Conservation (phyloP, 441 rosid species). For the Croton laevigatus region DNA sequence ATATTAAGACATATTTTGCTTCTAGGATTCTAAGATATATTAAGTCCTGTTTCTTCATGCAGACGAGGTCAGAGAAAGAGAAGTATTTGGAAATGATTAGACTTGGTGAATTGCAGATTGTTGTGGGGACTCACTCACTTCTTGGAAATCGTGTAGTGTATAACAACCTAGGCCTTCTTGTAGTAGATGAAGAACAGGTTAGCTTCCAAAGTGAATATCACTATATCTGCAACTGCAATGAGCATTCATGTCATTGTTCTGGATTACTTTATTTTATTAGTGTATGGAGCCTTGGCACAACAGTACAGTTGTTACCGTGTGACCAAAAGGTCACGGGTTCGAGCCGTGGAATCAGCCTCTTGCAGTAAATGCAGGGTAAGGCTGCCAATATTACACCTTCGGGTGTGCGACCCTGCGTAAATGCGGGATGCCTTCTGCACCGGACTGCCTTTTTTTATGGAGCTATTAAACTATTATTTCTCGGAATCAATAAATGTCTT, state of each 20-base stretch:
- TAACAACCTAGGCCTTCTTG: slow-evolving; percentile 92
- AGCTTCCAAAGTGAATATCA: slow-evolving; percentile 21
- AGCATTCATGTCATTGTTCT: slow-evolving; percentile 19
- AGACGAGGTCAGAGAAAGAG: slow-evolving; percentile 86
- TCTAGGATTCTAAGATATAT: slow-evolving; percentile 21
- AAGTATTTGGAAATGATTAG: slow-evolving; percentile 68
- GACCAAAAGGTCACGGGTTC: too few species aligned
- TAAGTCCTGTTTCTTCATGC: slow-evolving; percentile 33
- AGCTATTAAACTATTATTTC: background rate
- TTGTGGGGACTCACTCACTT: slow-evolving; percentile 97
- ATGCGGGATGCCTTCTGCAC: too few species aligned
- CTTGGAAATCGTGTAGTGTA: slow-evolving; percentile 93
- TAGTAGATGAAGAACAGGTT: slow-evolving; percentile 99
- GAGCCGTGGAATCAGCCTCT: too few species aligned
- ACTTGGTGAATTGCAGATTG: slow-evolving; percentile 70
- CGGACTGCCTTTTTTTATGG: too few species aligned
- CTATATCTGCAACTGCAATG: slow-evolving; percentile 19
- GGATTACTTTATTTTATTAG: background rate
- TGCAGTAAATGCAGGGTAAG: too few species aligned
- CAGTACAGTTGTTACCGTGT: too few species aligned
- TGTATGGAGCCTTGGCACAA: background rate
- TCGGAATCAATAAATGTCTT: background rate
- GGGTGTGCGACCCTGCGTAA: too few species aligned
- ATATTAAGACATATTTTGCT: slow-evolving; percentile 17
- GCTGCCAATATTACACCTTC: too few species aligned